Conservation (phyloP, 352 stramenopile genomes). For the Phytophthora brassicae region DNA sequence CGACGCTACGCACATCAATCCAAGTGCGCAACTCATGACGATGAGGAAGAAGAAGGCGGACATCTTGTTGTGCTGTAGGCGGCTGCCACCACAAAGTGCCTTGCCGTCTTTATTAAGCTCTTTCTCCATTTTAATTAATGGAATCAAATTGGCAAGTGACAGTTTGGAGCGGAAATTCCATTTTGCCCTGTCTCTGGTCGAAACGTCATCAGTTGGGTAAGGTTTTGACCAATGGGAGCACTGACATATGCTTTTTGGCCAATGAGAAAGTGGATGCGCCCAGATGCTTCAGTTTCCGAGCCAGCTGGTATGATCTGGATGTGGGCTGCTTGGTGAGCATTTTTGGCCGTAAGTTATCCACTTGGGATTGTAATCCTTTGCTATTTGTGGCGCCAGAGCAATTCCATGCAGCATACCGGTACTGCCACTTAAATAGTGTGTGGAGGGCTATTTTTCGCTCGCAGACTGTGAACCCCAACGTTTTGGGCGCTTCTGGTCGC, state of each 20-base stretch:
- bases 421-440: no score
- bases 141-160: constrained; percentile 17
- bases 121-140: background rate
- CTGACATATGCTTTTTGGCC: background rate
- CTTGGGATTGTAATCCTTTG: no score
- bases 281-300: constrained; percentile 27
- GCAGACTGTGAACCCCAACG: background rate
- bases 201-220: constrained; percentile 1
- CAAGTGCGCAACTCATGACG: constrained; percentile 52
- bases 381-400: no score
- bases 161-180: constrained; percentile 22
- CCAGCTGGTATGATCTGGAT: constrained; percentile 24
- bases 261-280: constrained; percentile 2
- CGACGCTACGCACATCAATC: constrained; percentile 54
- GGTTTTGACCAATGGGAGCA: background rate
- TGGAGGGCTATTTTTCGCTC: background rate
- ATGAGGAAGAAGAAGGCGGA: constrained; percentile 46
- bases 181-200: constrained; percentile 1
- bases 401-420: no score
- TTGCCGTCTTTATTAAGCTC: background rate
- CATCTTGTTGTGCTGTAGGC: constrained; percentile 35
- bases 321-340: constrained; percentile 12
- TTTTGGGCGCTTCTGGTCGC: constrained; percentile 16
- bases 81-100: background rate
- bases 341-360: no score